Conservation (phyloP, 352 stramenopile genomes). For the Globisporangium splendens region DNA sequence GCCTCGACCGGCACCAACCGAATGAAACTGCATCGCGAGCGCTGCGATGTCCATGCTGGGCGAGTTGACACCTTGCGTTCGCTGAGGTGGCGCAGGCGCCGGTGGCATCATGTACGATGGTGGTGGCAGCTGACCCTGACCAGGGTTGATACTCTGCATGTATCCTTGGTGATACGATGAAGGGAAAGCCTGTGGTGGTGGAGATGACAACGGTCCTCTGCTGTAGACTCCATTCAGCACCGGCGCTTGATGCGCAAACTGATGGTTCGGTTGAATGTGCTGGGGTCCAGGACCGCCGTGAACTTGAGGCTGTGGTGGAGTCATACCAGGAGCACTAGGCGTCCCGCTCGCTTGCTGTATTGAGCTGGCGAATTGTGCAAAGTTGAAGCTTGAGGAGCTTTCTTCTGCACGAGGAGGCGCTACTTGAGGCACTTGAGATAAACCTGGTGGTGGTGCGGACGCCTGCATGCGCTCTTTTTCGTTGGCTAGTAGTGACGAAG, state of each 20-base stretch:
- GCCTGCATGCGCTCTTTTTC: slow-evolving; percentile 4
- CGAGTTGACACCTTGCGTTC: slow-evolving; percentile 9
- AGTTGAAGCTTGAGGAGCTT: slow-evolving; percentile 31
- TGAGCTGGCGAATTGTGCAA: slow-evolving; percentile 40
- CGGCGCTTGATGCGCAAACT: slow-evolving; percentile 8
- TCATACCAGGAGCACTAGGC: neutral
- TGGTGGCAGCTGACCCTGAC: slow-evolving; percentile 17
- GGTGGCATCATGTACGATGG: slow-evolving; percentile 25
- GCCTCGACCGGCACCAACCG: slow-evolving; percentile 18
- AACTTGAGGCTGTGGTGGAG: slow-evolving; percentile 9
- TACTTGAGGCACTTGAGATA: slow-evolving; percentile 18
- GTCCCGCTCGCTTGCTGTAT: slow-evolving; percentile 22
- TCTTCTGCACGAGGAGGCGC: slow-evolving; percentile 8
- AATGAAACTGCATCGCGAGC: slow-evolving; percentile 81
- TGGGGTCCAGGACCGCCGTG: slow-evolving; percentile 2
- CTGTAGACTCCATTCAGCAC: slow-evolving; percentile 24
- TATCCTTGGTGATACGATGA: slow-evolving; percentile 30
- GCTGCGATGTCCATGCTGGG: slow-evolving; percentile 51
- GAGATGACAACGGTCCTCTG: slow-evolving; percentile 5
- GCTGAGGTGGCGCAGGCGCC: slow-evolving; percentile 18
- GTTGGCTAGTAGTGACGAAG: slow-evolving; percentile 1
- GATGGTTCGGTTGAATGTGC: slow-evolving; percentile 2
- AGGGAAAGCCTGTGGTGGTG: slow-evolving; percentile 3
- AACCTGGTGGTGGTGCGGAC: slow-evolving; percentile 21
- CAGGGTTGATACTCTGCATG: slow-evolving; percentile 18